A percentile compares a stretch with the other conserved stretches of the same genome.
Evolutionary conservation across 1,284 basidiomycete species (phyloP).

Genomic region (Apiotrichum veenhuisii): DNA sequence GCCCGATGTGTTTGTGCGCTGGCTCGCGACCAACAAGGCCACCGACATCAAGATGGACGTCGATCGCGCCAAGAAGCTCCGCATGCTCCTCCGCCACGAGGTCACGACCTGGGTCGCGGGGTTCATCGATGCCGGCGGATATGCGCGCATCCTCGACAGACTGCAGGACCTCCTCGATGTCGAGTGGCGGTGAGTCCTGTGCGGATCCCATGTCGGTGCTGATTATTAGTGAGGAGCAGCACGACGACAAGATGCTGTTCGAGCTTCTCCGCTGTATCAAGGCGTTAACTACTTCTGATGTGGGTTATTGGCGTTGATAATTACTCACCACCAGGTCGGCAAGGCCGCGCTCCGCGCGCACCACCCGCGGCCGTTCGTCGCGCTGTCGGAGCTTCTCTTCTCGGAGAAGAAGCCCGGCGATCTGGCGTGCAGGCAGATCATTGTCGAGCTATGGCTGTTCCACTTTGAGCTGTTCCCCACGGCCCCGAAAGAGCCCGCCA

Average conservation of each 20-base stretch:
- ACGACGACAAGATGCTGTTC: conserved; percentile 89
- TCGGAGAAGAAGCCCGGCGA: conserved; percentile 98
- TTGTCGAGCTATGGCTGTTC: conserved; percentile 76
- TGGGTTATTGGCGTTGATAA: not conserved
- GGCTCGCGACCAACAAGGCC: conserved; percentile 34
- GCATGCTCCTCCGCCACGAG: conserved; percentile 76
- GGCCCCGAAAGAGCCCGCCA: not conserved
- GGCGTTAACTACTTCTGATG: conserved; percentile 79
- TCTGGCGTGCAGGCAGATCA: conserved; percentile 78
- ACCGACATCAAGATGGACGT: conserved; percentile 47
- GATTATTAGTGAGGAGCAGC: conserved; percentile 79
- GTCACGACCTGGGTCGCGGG: conserved; percentile 82
- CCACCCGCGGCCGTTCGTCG: conserved; percentile 78
- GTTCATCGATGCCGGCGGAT: conserved; percentile 82
- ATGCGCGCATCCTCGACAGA: conserved; percentile 72
- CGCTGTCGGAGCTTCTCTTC: conserved; percentile 78
- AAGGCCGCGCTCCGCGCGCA: conserved; percentile 68
- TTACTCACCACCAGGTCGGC: conserved; percentile 26
- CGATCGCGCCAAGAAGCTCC: conserved; percentile 44
- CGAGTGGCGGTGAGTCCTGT: conserved; percentile 80
- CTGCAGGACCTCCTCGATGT: conserved; percentile 90
- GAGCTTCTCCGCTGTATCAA: conserved; percentile 92
- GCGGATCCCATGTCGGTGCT: conserved; percentile 1
- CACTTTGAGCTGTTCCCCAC: conserved; percentile 74
- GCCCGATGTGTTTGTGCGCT: conserved; percentile 35